phyloP scores from a whole-genome alignment of 1,284 basidiomycete species.

The Rhodotorula sp. region DNA sequence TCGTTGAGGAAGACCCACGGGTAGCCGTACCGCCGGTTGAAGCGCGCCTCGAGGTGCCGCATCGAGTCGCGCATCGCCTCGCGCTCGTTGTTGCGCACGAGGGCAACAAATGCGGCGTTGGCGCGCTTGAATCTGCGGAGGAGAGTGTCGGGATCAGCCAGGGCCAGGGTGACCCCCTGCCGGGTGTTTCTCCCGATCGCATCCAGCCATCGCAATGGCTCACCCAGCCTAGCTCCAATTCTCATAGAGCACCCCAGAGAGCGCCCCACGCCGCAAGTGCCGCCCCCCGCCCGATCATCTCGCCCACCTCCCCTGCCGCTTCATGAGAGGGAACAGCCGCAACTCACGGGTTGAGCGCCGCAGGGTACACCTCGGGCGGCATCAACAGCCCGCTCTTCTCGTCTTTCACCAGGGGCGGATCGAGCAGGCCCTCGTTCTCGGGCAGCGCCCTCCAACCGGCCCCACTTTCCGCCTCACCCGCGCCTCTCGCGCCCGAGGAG shows the following conservation, averaged over 20 bases:
- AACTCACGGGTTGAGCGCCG: slow-evolving; percentile 37
- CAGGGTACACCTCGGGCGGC: slow-evolving; percentile 42
- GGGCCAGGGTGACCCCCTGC: too few relatives aligned
- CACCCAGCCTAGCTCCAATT: too few relatives aligned
- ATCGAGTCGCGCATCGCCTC: slow-evolving; percentile 37
- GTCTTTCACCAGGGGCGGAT: slow-evolving; percentile 15
- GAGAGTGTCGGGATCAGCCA: neutral
- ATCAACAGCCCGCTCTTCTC: slow-evolving; percentile 16
- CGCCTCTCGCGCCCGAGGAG: neutral
- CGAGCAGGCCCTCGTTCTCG: slow-evolving; percentile 26
- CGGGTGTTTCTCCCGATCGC: too few relatives aligned
- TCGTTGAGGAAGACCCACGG: slow-evolving; percentile 43
- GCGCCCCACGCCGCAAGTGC: too few relatives aligned
- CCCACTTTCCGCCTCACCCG: neutral
- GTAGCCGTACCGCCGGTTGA: slow-evolving; percentile 52
- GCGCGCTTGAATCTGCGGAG: slow-evolving; percentile 37
- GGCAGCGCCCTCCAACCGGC: slow-evolving; percentile 4
- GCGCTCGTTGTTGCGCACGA: slow-evolving; percentile 37
- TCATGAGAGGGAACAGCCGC: neutral
- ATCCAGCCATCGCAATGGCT: too few relatives aligned
- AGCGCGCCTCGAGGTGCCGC: slow-evolving; percentile 41
- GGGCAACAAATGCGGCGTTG: slow-evolving; percentile 39
- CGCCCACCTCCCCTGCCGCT: too few relatives aligned
- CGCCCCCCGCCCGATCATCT: too few relatives aligned
- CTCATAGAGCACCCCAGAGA: too few relatives aligned